These are phyloP conservation scores for Coniochaeta sp. DNA, from an alignment of 2,329 filamentous ascomycete genomes.

Conservation along the genomic window DNA sequence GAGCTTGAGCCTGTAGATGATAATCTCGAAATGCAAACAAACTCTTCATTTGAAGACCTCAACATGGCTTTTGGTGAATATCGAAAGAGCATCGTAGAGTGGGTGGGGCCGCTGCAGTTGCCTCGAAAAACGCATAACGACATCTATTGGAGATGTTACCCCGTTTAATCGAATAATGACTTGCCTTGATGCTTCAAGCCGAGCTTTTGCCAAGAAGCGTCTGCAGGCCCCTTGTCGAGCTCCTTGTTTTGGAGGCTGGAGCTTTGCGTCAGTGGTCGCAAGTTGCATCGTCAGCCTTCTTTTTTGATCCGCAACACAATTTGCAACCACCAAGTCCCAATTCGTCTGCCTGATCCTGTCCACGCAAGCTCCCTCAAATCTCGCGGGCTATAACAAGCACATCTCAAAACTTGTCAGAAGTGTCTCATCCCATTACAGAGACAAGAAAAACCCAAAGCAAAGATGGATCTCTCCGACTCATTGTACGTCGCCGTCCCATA, in stretches of 20 bases:
- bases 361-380: not conserved
- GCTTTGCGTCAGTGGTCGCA: not conserved
- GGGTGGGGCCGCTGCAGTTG: not conserved
- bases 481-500: slow-evolving; percentile 66
- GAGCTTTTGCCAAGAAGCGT: not conserved
- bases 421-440: not conserved
- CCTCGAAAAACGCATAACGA: not conserved
- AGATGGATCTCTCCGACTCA: slow-evolving; percentile 86
- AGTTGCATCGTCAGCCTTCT: not conserved
- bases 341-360: not conserved
- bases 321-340: not conserved
- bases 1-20: not conserved
- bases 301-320: not conserved
- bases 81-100: not conserved
- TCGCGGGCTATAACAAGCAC: not conserved
- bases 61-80: not conserved
- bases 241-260: slow-evolving; percentile 1
- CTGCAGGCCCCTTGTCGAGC: not conserved
- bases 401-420: not conserved
- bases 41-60: not conserved
- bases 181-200: not conserved
- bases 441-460: slow-evolving; percentile 11
- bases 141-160: not conserved
- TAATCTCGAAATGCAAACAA: not conserved
- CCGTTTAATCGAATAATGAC: not conserved